Conservation (phyloP, 129 eudicot species). For the Arctium lappa region DNA sequence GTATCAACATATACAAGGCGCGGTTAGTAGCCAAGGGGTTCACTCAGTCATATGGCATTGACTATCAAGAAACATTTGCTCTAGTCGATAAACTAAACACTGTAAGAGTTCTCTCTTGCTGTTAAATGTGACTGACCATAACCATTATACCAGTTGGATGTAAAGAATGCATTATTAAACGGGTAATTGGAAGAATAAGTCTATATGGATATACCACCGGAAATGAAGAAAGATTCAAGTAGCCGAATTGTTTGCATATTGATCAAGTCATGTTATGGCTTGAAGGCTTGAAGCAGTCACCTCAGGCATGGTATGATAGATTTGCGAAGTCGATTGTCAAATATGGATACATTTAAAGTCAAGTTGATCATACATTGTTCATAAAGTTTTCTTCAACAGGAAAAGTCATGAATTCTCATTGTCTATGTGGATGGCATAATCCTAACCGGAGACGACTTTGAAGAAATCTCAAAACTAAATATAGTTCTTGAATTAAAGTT, state of each 20-base stretch:
- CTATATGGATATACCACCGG: neutral
- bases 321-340: neutral
- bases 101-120: neutral
- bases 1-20: too few relatives aligned
- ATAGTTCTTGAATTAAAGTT: neutral
- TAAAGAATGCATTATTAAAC: neutral
- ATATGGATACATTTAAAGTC: neutral
- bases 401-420: neutral
- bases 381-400: neutral
- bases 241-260: neutral
- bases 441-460: neutral
- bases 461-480: neutral
- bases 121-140: neutral
- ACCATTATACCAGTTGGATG: neutral
- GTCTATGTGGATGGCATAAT: neutral
- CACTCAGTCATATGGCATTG: neutral
- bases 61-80: neutral
- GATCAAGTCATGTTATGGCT: neutral
- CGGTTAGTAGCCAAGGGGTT: too few relatives aligned
- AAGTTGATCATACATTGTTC: neutral
- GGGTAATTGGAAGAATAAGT: neutral
- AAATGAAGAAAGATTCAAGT: neutral
- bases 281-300: neutral
- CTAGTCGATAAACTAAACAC: neutral
- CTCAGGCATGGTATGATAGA: neutral